Percentiles rank a stretch among this genome's conserved stretches.
Conservation (phyloP, 2,329 filamentous ascomycete genomes). For the Colletotrichum sp. region DNA sequence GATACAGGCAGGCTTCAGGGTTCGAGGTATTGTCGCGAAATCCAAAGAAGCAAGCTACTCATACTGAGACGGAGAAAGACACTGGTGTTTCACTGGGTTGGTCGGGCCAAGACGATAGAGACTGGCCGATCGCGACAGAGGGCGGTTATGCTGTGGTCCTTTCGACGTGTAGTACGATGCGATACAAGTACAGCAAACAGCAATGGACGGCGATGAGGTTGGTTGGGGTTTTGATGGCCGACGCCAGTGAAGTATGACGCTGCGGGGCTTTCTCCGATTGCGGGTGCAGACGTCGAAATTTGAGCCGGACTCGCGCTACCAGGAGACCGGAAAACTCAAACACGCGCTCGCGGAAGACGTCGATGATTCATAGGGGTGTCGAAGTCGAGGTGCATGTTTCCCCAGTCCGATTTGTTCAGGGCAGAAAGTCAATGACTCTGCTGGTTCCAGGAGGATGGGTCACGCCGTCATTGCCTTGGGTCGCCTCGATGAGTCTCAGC, state of each 20-base stretch:
- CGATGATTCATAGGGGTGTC: slow-evolving; percentile 7
- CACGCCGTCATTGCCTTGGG: background rate
- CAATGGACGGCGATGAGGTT: background rate
- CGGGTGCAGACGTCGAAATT: background rate
- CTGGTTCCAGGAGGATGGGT: background rate
- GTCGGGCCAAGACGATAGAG: background rate
- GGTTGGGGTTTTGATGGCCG: background rate
- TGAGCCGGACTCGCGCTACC: background rate
- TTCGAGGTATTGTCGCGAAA: slow-evolving; percentile 15
- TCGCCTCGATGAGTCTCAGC: background rate
- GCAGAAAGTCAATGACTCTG: background rate
- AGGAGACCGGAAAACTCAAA: background rate
- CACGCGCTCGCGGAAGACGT: background rate
- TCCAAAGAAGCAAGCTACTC: slow-evolving; percentile 5
- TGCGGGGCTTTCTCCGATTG: background rate
- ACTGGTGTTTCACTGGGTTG: background rate
- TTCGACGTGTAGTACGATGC: background rate
- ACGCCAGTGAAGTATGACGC: background rate
- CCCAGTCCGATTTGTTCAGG: background rate
- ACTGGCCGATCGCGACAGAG: background rate
- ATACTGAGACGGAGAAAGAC: background rate
- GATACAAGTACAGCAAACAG: background rate
- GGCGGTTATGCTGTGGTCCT: background rate
- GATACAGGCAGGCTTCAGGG: background rate
- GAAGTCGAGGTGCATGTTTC: background rate